phyloP scores from a whole-genome alignment of 2,329 filamentous ascomycete species.

The Cladophialophora immunda region DNA sequence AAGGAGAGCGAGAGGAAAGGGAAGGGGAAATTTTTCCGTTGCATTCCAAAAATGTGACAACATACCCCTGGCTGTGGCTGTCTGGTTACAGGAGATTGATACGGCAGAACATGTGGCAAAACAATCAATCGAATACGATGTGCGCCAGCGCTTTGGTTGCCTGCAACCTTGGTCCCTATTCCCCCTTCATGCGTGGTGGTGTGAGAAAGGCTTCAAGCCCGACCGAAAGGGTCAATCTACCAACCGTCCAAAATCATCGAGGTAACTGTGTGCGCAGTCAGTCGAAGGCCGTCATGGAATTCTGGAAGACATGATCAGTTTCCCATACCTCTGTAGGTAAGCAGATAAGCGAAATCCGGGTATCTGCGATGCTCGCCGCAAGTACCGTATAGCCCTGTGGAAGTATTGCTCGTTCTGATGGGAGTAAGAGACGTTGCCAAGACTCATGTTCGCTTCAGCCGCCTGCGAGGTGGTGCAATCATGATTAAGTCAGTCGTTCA shows the following conservation, averaged over 20 bases:
- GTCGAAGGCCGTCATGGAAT: not conserved
- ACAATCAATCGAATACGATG: not conserved
- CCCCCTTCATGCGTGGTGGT: not conserved
- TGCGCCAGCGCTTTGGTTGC: conserved; percentile 17
- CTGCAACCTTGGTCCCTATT: conserved; percentile 12
- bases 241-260: conserved; percentile 39
- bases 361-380: conserved; percentile 54
- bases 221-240: conserved; percentile 23
- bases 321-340: conserved; percentile 57
- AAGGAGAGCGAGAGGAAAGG: not conserved
- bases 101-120: not conserved
- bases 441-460: conserved; percentile 62
- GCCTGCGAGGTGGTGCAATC: conserved; percentile 46
- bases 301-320: not conserved
- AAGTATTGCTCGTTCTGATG: conserved; percentile 57
- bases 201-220: not conserved
- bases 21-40: not conserved
- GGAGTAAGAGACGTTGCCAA: conserved; percentile 60
- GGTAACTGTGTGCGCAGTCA: conserved; percentile 30
- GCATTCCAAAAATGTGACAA: not conserved
- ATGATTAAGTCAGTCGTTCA: conserved; percentile 28
- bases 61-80: not conserved
- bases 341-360: conserved; percentile 53
- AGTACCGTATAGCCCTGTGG: conserved; percentile 55
- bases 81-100: not conserved